A percentile compares a stretch with the other conserved stretches of the same genome.
Evolutionary conservation across 2,329 filamentous ascomycete genomes (phyloP).

Genomic region (Ophiostoma piceae): DNA sequence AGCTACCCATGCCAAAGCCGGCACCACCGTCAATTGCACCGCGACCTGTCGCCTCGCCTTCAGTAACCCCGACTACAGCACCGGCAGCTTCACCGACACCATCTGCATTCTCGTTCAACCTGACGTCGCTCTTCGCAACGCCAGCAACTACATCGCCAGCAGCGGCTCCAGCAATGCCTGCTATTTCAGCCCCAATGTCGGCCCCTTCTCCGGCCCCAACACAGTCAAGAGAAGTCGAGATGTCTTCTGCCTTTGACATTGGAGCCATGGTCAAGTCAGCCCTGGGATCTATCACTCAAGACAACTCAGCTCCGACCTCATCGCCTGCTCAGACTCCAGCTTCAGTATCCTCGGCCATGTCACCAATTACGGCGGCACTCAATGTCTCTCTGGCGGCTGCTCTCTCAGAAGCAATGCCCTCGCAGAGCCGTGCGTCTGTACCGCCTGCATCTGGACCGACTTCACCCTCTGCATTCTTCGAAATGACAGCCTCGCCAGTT

Average conservation of each 20-base stretch:
- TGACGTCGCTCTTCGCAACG: neutral
- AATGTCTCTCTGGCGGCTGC: conserved; percentile 14
- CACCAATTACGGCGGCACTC: neutral
- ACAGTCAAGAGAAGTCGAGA: neutral
- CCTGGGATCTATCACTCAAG: conserved; percentile 28
- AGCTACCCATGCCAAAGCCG: neutral
- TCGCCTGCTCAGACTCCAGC: neutral
- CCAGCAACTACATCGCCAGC: conserved; percentile 1
- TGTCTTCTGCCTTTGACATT: conserved; percentile 28
- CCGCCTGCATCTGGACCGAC: conserved; percentile 11
- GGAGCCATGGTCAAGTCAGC: conserved; percentile 33
- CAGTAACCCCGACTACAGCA: neutral
- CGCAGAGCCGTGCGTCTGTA: neutral
- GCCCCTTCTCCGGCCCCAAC: neutral
- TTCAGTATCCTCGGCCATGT: neutral
- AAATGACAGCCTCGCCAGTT: neutral
- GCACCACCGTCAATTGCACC: neutral
- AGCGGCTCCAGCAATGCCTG: neutral
- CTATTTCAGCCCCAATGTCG: neutral
- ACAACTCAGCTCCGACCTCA: neutral
- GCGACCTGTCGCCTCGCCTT: neutral
- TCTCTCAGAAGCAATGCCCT: conserved; percentile 4
- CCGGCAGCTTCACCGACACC: neutral
- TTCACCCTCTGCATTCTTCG: conserved; percentile 10
- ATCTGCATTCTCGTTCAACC: conserved; percentile 4